Base-by-base conservation (phyloP, 164 flowering plant species). In the Piper betle region DNA sequence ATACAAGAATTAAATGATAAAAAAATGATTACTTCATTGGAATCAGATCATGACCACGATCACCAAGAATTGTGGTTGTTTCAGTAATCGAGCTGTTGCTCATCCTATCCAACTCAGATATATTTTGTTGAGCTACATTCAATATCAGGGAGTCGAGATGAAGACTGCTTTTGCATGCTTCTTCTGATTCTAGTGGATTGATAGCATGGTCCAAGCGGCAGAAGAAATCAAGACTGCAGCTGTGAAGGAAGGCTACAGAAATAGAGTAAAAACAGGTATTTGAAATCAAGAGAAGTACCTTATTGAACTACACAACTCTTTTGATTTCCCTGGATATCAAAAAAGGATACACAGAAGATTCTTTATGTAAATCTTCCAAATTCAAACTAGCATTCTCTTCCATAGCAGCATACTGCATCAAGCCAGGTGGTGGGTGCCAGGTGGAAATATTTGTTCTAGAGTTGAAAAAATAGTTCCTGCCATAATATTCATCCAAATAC, bases 361-460 rank as follows among this genome's bases (percentile, higher is more conserved):
- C 77, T 59, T 42, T 64, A 55, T 39, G 46, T 43, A 17, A 58
- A 37, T 20, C 57, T 63, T 55, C 57, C 70, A 57, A 70, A 64
- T 43, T 46, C 61, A 50, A 60, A 55, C n/a, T 50, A n/a, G n/a
- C n/a, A 33, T 55, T 40, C 58, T 64, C 64, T 39, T 55, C n/a
- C 52, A 38, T 19, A 60, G 64, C 73, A 66, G 57, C 66, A 58
- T 73, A 67, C 68, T 69, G 69, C 46, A 81, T 89, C 86, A 81
- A 71, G 39, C 84, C 87, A 38, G 79, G 76, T 56, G 97, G 98
- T 39, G 85, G 87, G 37, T 73, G 53, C 98, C 98, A 89, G 20
- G 96, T 87, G 54, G 91, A 82, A 59, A 73, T 84, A 9, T 75
- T 73, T 64, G 92, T 87, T 68, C 64, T 75, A 6, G 60, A 48